phyloP scores from a whole-genome alignment of 2,329 filamentous ascomycete species.

The Epichloe baconii region DNA sequence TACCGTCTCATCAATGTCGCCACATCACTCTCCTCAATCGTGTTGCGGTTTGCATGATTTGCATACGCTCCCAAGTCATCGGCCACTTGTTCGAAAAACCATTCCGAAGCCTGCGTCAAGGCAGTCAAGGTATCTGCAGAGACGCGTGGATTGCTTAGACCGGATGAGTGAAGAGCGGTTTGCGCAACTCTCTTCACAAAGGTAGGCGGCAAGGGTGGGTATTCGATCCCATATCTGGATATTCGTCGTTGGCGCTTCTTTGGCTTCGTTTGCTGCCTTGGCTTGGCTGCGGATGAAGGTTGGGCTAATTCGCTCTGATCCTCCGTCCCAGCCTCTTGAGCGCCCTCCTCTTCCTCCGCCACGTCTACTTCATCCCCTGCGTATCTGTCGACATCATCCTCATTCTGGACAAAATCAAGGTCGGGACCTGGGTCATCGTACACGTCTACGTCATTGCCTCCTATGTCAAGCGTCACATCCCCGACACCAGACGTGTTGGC shows the following conservation, averaged over 20 bases:
- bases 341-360: not conserved
- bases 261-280: slow-evolving; percentile 7
- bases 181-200: slow-evolving; percentile 64
- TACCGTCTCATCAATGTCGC: slow-evolving; percentile 74
- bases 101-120: slow-evolving; percentile 70
- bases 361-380: not conserved
- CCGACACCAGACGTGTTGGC: not conserved
- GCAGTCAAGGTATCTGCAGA: slow-evolving; percentile 60
- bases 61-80: slow-evolving; percentile 72
- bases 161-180: slow-evolving; percentile 55
- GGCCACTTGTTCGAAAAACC: slow-evolving; percentile 82
- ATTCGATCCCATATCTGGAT: slow-evolving; percentile 61
- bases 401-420: not conserved
- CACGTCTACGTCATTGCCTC: not conserved
- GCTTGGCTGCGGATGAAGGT: slow-evolving; percentile 1
- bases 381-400: not conserved
- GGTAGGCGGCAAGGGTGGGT: slow-evolving; percentile 58
- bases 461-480: slow-evolving; percentile 7
- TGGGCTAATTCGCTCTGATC: not conserved
- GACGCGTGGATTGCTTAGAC: slow-evolving; percentile 53
- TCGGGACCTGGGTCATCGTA: slow-evolving; percentile 1
- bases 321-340: not conserved
- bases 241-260: slow-evolving; percentile 29
- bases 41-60: slow-evolving; percentile 68
- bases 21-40: slow-evolving; percentile 76